These are phyloP conservation scores for Colletotrichum euphorbiae DNA, from an alignment of 2,329 filamentous ascomycete genomes.

Conservation along the genomic window DNA sequence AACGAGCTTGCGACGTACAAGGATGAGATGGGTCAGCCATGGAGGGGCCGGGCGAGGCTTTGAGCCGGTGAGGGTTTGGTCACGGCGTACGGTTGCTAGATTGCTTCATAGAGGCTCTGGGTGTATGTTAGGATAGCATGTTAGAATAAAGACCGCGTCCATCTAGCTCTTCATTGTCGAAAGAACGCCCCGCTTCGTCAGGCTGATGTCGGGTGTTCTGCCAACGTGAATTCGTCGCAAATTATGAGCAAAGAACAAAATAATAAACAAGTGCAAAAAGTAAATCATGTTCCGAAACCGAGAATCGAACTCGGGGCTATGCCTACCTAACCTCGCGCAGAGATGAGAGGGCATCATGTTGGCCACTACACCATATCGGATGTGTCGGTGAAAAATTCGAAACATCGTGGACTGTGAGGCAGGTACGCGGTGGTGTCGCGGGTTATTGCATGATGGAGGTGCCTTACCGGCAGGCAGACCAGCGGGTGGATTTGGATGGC, in stretches of 20 bases:
- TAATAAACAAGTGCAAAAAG: not conserved
- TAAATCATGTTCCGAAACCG: constrained; percentile 22
- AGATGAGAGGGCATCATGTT: constrained; percentile 37
- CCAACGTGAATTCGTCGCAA: no score
- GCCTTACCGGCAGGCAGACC: not conserved
- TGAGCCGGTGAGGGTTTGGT: not conserved
- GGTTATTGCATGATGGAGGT: not conserved
- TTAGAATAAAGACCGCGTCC: constrained; percentile 5
- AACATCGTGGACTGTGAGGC: not conserved
- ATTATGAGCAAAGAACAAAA: no score
- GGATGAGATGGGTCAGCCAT: constrained; percentile 49
- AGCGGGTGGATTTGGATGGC: no score
- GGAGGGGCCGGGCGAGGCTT: constrained; percentile 36
- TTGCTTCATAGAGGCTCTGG: not conserved
- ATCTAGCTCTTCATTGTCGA: not conserved
- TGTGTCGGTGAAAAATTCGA: not conserved
- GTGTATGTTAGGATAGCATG: constrained; percentile 11
- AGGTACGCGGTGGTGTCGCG: constrained; percentile 1
- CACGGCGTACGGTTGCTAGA: constrained; percentile 8
- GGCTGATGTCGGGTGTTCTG: no score
- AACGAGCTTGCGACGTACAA: constrained; percentile 54
- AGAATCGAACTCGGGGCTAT: constrained; percentile 39
- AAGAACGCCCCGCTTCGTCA: no score
- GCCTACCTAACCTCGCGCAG: constrained; percentile 28
- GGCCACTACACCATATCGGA: constrained; percentile 39